Evolutionary conservation across 352 stramenopile species (phyloP).

Genomic region (Thalassiosira hispida): DNA sequence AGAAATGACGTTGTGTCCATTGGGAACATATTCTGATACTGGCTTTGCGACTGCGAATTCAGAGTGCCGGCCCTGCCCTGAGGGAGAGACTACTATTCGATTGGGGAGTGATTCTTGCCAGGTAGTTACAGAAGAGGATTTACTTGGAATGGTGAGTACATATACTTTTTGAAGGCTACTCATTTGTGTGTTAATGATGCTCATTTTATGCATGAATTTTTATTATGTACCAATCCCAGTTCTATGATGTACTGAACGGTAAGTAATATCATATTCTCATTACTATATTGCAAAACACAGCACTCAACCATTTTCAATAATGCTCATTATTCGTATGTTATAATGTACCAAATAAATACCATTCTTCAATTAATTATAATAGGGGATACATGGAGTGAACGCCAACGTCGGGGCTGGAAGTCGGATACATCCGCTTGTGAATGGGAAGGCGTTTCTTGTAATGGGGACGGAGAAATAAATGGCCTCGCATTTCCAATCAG

Average conservation of each 20-base stretch:
- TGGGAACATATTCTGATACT: background rate
- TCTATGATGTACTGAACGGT: too few relatives aligned
- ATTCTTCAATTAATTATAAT: background rate
- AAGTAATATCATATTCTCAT: too few relatives aligned
- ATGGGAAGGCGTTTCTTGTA: slow-evolving; percentile 39
- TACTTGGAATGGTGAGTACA: slow-evolving; percentile 52
- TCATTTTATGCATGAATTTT: too few relatives aligned
- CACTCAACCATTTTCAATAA: background rate
- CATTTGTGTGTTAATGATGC: background rate
- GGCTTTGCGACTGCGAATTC: background rate
- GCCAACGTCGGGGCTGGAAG: slow-evolving; percentile 36
- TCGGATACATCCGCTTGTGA: slow-evolving; percentile 20
- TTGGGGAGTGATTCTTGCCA: slow-evolving; percentile 51
- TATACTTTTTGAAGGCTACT: background rate
- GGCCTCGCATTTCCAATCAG: slow-evolving; percentile 26
- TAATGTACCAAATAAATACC: background rate
- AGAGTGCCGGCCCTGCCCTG: slow-evolving; percentile 59
- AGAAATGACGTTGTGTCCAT: background rate
- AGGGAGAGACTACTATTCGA: slow-evolving; percentile 57
- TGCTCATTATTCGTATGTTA: background rate
- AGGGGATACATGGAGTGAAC: slow-evolving; percentile 33
- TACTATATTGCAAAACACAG: too few relatives aligned
- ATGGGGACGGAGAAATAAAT: slow-evolving; percentile 28
- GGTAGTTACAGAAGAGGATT: slow-evolving; percentile 50
- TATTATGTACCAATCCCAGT: too few relatives aligned